These are phyloP conservation scores for Alternaria gaisen DNA, from an alignment of 2,329 filamentous ascomycete genomes.

Conservation along the genomic window DNA sequence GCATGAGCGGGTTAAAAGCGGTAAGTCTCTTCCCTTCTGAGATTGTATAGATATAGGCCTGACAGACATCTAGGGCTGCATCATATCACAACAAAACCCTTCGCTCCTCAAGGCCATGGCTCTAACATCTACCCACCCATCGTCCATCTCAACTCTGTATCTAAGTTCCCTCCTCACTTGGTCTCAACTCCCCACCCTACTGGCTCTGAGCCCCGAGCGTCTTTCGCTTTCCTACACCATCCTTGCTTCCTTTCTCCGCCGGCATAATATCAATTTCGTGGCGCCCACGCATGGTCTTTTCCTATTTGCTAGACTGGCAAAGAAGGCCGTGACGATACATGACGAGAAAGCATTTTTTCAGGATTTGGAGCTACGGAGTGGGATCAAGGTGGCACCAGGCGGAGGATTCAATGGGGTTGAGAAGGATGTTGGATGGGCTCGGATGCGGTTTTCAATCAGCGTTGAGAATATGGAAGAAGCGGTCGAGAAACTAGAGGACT, in stretches of 20 bases:
- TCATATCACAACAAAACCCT: constrained; percentile 43
- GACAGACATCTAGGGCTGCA: constrained; percentile 34
- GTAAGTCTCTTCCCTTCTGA: constrained; percentile 23
- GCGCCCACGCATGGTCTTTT: constrained; percentile 39
- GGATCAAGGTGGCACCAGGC: constrained; percentile 31
- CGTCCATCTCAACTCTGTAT: constrained; percentile 30
- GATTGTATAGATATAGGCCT: constrained; percentile 1
- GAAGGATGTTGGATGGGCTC: constrained; percentile 41
- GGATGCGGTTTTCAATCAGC: constrained; percentile 34
- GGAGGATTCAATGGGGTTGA: constrained; percentile 35
- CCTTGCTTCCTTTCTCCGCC: constrained; percentile 24
- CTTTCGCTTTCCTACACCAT: constrained; percentile 31
- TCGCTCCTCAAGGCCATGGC: constrained; percentile 31
- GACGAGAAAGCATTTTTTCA: constrained; percentile 35
- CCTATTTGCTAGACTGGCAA: constrained; percentile 37
- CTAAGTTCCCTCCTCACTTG: constrained; percentile 36
- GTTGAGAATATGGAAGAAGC: constrained; percentile 27
- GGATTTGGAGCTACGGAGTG: constrained; percentile 23
- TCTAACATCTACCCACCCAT: constrained; percentile 30
- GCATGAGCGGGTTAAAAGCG: constrained; percentile 38
- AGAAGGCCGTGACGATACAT: constrained; percentile 16
- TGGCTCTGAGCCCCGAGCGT: constrained; percentile 35
- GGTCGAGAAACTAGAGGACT: constrained; percentile 23
- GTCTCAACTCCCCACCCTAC: constrained; percentile 37
- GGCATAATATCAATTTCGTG: constrained; percentile 31